phyloP scores from a whole-genome alignment of 2,329 filamentous ascomycete species.

The Whalleya microplaca region DNA sequence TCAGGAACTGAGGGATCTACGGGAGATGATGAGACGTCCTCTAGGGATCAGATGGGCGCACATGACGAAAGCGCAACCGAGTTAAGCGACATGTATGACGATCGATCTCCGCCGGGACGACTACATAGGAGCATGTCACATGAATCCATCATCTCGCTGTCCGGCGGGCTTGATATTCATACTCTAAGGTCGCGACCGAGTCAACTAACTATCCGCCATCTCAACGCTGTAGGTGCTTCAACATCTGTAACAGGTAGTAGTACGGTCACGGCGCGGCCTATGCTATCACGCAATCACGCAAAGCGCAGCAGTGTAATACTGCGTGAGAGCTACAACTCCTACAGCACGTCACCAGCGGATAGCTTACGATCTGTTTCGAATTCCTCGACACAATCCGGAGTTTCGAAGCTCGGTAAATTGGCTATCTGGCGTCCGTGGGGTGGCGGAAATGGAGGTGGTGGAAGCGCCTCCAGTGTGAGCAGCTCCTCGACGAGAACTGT shows the following conservation, averaged over 20 bases:
- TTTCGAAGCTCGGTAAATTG: conserved; percentile 46
- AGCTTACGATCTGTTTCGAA: conserved; percentile 41
- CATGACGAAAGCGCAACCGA: conserved; percentile 36
- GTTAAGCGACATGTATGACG: conserved; percentile 35
- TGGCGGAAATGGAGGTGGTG: conserved; percentile 16
- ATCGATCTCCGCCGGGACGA: conserved; percentile 44
- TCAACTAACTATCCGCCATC: conserved; percentile 65
- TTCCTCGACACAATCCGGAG: conserved; percentile 34
- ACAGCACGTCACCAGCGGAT: conserved; percentile 27
- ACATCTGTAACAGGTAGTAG: conserved; percentile 61
- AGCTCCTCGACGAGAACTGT: conserved; percentile 39
- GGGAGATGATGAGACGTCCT: conserved; percentile 35
- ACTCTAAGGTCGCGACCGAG: conserved; percentile 76
- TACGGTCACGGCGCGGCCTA: conserved; percentile 62
- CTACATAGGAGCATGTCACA: conserved; percentile 75
- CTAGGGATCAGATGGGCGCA: conserved; percentile 18
- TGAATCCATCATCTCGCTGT: conserved; percentile 86
- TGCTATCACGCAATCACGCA: conserved; percentile 50
- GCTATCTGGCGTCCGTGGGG: conserved; percentile 48
- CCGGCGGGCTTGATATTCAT: conserved; percentile 88
- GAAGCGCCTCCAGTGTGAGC: conserved; percentile 29
- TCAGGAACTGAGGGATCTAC: conserved; percentile 42
- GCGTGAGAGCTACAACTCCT: conserved; percentile 51
- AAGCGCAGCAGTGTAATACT: conserved; percentile 59
- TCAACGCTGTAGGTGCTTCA: conserved; percentile 57